Evolutionary conservation across 371 early-diverging fungal species (phyloP), one percentile per base, ranked within the genome.

Genomic region (Umbelopsis sp.): DNA sequence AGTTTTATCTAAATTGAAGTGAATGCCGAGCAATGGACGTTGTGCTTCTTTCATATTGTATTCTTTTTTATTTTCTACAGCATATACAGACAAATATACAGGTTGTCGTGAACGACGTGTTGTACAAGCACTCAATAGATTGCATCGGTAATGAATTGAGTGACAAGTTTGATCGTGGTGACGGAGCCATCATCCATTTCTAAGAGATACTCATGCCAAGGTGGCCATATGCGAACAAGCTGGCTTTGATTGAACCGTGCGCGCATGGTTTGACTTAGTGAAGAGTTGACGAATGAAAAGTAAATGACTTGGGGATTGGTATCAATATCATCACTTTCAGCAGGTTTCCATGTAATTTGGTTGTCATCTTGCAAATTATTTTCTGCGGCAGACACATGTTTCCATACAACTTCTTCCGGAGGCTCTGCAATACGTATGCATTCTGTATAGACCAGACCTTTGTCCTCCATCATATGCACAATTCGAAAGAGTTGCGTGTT

Each of bases 11-110:
- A 41, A 7, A 41, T 7, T 41, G 41, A 41, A 41, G 41, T 41
- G 41, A 41, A 41, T 41, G 41, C 10, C 41, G 41, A 41, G 12
- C 1, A 41, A 10, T 41, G 7, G 7, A 41, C 7, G 41, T 10
- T 10, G 12, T 41, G 41, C 7, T 41, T 48, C 8, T 7, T n/a
- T 48, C 6, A 48, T 16, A 20, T 57, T 57, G 32, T 35, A 57
- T 57, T 57, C 22, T 22, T 22, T 22, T 22, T 22, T 22, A 22
- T 22, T 32, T 25, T 57, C 35, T 57, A 29, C 29, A 57, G 57
- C 57, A 57, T 57, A 32, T 57, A 57, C 57, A 57, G 18, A 35
- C 41, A 41, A 5, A 35, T 57, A 57, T 57, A 57, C 57, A 57
- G 48, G 29, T 57, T 57, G 57, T 10, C 7, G 41, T 1, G 41